Conservation (phyloP, 2,329 filamentous ascomycete genomes). For the Fusarium decemcellulare region DNA sequence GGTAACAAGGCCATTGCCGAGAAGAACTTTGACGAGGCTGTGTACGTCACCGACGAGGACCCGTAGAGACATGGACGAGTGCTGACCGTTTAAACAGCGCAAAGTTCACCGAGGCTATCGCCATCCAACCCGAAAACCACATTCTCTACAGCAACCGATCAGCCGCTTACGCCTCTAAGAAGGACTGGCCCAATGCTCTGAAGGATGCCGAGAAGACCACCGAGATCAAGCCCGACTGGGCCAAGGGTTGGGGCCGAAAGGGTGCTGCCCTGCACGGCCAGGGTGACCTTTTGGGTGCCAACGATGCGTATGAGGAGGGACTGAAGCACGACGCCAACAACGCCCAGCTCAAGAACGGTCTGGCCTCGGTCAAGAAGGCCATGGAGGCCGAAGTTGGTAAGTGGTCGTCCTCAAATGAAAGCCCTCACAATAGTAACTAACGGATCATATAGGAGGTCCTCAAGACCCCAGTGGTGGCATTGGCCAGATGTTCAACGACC, state of each 20-base stretch:
- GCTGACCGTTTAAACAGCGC: constrained; percentile 69
- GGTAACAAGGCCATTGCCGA: constrained; percentile 99
- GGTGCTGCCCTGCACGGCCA: constrained; percentile 91
- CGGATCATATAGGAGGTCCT: constrained; percentile 43
- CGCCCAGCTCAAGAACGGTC: constrained; percentile 90
- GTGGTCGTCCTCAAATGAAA: constrained; percentile 3
- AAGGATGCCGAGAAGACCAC: constrained; percentile 94
- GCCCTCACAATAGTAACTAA: constrained; percentile 11
- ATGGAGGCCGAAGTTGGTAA: constrained; percentile 73
- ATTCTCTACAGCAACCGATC: constrained; percentile 99
- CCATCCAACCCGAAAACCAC: constrained; percentile 89
- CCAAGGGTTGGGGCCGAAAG: constrained; percentile 95
- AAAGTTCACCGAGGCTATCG: constrained; percentile 95
- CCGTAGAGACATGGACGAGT: constrained; percentile 1
- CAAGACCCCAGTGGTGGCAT: constrained; percentile 80
- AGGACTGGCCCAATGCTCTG: constrained; percentile 87
- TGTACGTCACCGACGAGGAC: constrained; percentile 73
- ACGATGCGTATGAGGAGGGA: constrained; percentile 94
- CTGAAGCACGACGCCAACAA: constrained; percentile 93
- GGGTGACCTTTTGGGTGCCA: constrained; percentile 86
- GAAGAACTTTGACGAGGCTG: constrained; percentile 95
- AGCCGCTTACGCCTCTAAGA: constrained; percentile 88
- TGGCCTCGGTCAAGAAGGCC: constrained; percentile 87
- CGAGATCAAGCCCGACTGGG: constrained; percentile 97
- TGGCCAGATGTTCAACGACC: constrained; percentile 95